Evolutionary conservation across 345 rosid species (phyloP).

Genomic region (Balakata baccata): DNA sequence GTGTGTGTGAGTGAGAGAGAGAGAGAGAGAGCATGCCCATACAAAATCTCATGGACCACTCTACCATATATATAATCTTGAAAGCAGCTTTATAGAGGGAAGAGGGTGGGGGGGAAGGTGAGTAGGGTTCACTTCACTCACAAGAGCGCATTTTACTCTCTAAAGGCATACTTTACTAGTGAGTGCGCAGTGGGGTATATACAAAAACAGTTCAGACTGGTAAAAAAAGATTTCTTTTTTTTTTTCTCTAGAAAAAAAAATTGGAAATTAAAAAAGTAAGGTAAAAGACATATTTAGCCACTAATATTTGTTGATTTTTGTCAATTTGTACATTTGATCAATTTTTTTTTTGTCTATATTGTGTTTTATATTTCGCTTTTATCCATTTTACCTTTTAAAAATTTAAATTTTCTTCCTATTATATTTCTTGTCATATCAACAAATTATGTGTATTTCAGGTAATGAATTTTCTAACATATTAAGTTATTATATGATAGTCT

Average conservation of each 20-base stretch:
- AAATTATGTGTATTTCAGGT: no score
- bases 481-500: no score
- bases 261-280: not conserved
- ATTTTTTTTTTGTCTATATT: no score
- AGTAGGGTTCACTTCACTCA: slow-evolving; percentile 38
- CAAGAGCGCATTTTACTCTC: slow-evolving; percentile 21
- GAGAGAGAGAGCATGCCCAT: slow-evolving; percentile 22
- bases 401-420: not conserved
- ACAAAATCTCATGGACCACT: slow-evolving; percentile 51
- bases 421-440: no score
- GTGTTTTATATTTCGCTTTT: no score
- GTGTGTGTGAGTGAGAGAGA: slow-evolving; percentile 7
- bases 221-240: not conserved
- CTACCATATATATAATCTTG: slow-evolving; percentile 38
- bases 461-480: no score
- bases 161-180: slow-evolving; percentile 30
- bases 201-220: slow-evolving; percentile 13
- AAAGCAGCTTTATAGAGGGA: slow-evolving; percentile 50
- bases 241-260: not conserved
- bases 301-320: no score
- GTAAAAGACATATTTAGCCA: no score
- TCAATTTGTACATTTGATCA: no score
- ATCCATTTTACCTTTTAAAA: no score
- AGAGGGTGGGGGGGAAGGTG: not conserved
- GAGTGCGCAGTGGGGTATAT: slow-evolving; percentile 50